Evolutionary conservation across 192 early-diverging fungal species (phyloP).

Genomic region (Rhizophagus prolifer): DNA sequence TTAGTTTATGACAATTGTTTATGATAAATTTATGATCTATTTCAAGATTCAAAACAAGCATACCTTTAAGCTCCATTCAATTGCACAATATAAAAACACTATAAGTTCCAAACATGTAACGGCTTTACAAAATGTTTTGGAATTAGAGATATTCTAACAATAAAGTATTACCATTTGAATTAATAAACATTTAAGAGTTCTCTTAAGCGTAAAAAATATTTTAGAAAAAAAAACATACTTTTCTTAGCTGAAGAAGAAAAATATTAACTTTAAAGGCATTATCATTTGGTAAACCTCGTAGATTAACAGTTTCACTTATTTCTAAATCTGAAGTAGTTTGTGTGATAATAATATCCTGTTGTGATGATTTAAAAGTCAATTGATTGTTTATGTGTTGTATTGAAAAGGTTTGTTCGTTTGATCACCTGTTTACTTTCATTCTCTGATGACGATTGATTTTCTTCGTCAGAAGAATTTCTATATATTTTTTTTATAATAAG

Average conservation of each 20-base stretch:
- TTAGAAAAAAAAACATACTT: neutral
- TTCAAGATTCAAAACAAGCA: too few species aligned
- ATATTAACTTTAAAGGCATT: neutral
- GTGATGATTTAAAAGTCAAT: neutral
- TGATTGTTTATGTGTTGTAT: neutral
- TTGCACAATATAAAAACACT: constrained; percentile 21
- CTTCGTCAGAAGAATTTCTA: neutral
- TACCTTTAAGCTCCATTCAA: constrained; percentile 23
- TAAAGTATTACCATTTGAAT: neutral
- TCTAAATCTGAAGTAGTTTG: neutral
- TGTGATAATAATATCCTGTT: neutral
- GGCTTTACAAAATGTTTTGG: neutral
- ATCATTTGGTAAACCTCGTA: neutral
- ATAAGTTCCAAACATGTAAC: neutral
- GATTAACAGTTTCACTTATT: neutral
- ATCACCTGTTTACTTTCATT: constrained; percentile 5
- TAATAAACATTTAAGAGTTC: neutral
- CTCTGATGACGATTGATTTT: neutral
- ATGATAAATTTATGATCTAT: too few species aligned
- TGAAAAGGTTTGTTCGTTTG: neutral
- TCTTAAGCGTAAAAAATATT: neutral
- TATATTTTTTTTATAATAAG: neutral
- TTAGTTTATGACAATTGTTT: neutral
- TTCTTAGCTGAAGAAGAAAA: neutral
- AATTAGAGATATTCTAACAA: constrained; percentile 15